Evolutionary conservation across 2,329 filamentous ascomycete genomes (phyloP), one percentile per base, ranked within the genome.

Genomic region (Lachnellula hyalina): DNA sequence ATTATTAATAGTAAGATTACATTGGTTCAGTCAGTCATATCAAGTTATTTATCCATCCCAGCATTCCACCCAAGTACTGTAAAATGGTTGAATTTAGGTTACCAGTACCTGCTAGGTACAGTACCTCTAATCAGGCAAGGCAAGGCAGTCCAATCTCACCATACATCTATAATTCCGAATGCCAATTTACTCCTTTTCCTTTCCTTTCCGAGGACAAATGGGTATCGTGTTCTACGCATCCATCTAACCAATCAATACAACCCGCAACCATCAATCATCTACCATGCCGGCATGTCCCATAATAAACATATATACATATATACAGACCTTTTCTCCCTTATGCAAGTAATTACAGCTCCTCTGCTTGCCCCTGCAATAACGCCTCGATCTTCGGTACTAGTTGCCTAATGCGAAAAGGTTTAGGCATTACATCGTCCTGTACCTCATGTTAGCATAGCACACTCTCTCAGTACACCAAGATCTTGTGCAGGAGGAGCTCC

Each of bases 391-490:
- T 85, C 15, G 81, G 80, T 40, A 87, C 75, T 53, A 89, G 71
- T 54, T 89, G 84, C 9, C 78, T 76, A 47, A 88, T 84, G 15
- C 82, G 79, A 67, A 91, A 92, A 2, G 89, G 88, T 66, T 93
- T 93, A 1, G 85, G 84, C 51, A 93, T 87, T 41, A 91, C 83
- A 69, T 86, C 85, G 68, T 90, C 84, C 79, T 83, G 25, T 25
- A 36, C 8, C 8, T 32, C 9, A 11, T 6, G 53, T 66, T 55
- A 65, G 56, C 40, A 50, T 23, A 5, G 21, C 2, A 21, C 21
- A 4, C 21, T 21, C 21, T 21, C 11, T 23, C 21, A 17, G 14
- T 5, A 11, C 1, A 4, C 28, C 19, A 8, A 28, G 12, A 25
- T 12, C 21, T 15, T 23, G 6, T 17, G 5, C 21, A 3, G 9